A percentile compares a stretch with the other conserved stretches of the same genome.
These are phyloP conservation scores for Fusarium siculi DNA, from an alignment of 2,329 filamentous ascomycete genomes.

Conservation along the genomic window DNA sequence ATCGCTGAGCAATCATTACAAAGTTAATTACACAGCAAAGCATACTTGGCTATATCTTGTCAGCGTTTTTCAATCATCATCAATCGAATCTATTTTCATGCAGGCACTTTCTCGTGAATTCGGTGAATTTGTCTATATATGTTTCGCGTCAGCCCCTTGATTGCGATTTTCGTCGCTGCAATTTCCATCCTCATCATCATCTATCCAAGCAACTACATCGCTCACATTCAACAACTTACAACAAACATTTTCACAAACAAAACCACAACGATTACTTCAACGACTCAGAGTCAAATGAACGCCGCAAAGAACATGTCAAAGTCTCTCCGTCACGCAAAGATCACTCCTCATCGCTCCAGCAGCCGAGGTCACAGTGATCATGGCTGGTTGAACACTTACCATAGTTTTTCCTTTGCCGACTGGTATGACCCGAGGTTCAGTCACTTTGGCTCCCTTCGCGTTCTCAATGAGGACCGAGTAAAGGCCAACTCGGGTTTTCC, in stretches of 20 bases:
- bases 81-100: constrained; percentile 22
- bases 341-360: constrained; percentile 77
- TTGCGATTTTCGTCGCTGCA: constrained; percentile 51
- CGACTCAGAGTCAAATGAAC: constrained; percentile 43
- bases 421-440: constrained; percentile 74
- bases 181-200: constrained; percentile 52
- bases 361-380: constrained; percentile 82
- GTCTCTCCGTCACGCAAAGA: constrained; percentile 73
- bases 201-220: constrained; percentile 41
- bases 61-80: constrained; percentile 42
- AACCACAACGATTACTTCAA: constrained; percentile 1
- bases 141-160: constrained; percentile 47
- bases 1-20: constrained; percentile 42
- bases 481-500: constrained; percentile 80
- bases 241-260: constrained; percentile 29
- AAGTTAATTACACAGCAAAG: constrained; percentile 23
- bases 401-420: constrained; percentile 85
- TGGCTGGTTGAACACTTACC: constrained; percentile 88
- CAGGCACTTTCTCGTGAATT: constrained; percentile 44
- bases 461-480: constrained; percentile 91
- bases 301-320: constrained; percentile 66
- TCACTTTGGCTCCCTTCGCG: constrained; percentile 79
- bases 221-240: constrained; percentile 37
- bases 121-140: constrained; percentile 50
- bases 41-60: constrained; percentile 39